These are phyloP conservation scores for Suhomyces taliae DNA, from an alignment of 1,139 yeast species.

Conservation along the genomic window DNA sequence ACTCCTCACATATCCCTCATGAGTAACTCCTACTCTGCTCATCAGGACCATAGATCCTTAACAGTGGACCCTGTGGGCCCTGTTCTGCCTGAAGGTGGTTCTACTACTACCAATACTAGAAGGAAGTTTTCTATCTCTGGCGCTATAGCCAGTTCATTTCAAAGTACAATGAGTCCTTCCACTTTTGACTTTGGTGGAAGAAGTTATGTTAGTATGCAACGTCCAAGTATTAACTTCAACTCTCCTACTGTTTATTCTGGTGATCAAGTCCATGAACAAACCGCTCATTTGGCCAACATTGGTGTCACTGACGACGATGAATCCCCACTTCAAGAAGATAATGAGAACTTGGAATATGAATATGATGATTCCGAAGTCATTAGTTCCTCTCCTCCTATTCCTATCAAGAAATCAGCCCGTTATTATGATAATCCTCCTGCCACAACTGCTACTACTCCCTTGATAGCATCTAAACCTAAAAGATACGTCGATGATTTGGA, in stretches of 20 bases:
- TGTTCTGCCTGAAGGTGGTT: neutral
- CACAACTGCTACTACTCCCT: slow-evolving; percentile 2
- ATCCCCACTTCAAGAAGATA: slow-evolving; percentile 2
- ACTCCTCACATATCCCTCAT: neutral
- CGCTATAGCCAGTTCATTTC: slow-evolving; percentile 24
- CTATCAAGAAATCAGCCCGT: slow-evolving; percentile 5
- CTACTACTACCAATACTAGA: neutral
- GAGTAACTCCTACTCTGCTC: neutral
- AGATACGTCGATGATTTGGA: slow-evolving; percentile 7
- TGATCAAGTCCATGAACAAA: slow-evolving; percentile 58
- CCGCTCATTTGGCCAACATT: slow-evolving; percentile 61
- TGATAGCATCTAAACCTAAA: neutral
- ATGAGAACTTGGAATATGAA: slow-evolving; percentile 12
- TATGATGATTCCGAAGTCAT: slow-evolving; percentile 11
- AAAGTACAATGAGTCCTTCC: slow-evolving; percentile 22
- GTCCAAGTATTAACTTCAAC: slow-evolving; percentile 19
- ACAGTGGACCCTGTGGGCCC: neutral
- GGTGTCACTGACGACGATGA: slow-evolving; percentile 51
- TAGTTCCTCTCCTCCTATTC: slow-evolving; percentile 29
- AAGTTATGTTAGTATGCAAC: slow-evolving; percentile 39
- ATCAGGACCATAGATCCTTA: slow-evolving; percentile 1
- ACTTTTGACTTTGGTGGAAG: slow-evolving; percentile 47
- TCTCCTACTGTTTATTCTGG: slow-evolving; percentile 49
- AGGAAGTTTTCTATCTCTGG: slow-evolving; percentile 29
- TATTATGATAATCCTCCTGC: neutral